phyloP scores from a whole-genome alignment of 306 rosid genomes.

The Psophocarpus tetragonolobus region DNA sequence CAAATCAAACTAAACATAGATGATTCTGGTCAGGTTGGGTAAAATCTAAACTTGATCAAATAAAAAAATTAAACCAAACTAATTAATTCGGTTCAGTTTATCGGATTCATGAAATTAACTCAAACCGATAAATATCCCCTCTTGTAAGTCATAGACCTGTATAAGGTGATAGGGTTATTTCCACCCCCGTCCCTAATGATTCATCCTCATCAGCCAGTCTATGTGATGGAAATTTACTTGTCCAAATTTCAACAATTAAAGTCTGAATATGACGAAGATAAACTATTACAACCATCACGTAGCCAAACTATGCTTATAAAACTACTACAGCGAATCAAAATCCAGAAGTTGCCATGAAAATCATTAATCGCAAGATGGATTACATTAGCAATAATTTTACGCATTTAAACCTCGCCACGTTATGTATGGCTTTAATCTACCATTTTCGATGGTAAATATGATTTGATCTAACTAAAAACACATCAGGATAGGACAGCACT shows the following conservation, averaged over 20 bases:
- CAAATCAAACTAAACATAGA: no score
- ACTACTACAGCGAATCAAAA: neutral
- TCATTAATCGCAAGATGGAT: neutral
- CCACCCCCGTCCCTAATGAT: no score
- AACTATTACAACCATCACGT: neutral
- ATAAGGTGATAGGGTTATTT: no score
- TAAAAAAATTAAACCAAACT: no score
- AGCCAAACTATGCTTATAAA: neutral
- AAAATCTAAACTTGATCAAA: no score
- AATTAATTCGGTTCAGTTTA: no score
- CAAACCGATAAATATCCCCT: no score
- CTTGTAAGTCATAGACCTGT: no score
- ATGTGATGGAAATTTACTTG: neutral
- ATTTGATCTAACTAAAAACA: slow-evolving; percentile 13
- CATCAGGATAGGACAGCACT: neutral
- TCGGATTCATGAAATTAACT: no score
- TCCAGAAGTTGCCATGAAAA: neutral
- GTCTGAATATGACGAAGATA: neutral
- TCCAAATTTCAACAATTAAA: neutral
- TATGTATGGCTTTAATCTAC: neutral
- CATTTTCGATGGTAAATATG: neutral
- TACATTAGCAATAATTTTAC: neutral
- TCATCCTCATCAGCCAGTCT: neutral
- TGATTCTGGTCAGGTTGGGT: no score
- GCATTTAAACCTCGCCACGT: slow-evolving; percentile 1